phyloP scores from a whole-genome alignment of 2,329 filamentous ascomycete species.

The Alternaria hordeiaustralica region DNA sequence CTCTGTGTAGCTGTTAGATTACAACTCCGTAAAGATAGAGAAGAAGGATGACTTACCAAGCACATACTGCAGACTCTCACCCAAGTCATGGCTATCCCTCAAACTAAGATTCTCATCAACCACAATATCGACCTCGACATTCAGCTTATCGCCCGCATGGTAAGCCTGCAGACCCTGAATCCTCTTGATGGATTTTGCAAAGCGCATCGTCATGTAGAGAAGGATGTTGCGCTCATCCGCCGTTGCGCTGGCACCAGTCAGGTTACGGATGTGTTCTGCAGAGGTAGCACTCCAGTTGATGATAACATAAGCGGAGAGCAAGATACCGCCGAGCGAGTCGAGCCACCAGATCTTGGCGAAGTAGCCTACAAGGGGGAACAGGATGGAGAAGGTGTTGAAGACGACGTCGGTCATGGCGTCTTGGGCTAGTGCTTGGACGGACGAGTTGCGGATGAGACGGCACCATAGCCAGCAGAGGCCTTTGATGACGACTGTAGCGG shows the following conservation, averaged over 20 bases:
- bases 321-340: constrained; percentile 77
- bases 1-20: constrained; percentile 50
- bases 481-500: constrained; percentile 81
- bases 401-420: constrained; percentile 78
- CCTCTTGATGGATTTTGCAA: constrained; percentile 83
- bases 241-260: constrained; percentile 78
- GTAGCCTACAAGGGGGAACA: constrained; percentile 83
- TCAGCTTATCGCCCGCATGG: constrained; percentile 83
- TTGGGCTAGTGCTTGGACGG: constrained; percentile 78
- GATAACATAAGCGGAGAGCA: constrained; percentile 81
- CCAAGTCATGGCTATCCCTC: constrained; percentile 81
- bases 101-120: constrained; percentile 77
- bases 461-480: constrained; percentile 86
- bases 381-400: constrained; percentile 88
- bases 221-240: constrained; percentile 84
- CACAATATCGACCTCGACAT: constrained; percentile 83
- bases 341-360: constrained; percentile 83
- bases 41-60: constrained; percentile 55
- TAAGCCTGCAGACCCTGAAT: constrained; percentile 87
- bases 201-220: constrained; percentile 91
- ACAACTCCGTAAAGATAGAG: too few relatives aligned
- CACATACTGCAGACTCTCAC: constrained; percentile 81
- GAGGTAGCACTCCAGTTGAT: constrained; percentile 79
- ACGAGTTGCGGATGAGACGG: constrained; percentile 82
- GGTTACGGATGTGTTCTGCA: constrained; percentile 77